Conservation (phyloP, 1,284 basidiomycete species). For the Irpex rosettiformis region DNA sequence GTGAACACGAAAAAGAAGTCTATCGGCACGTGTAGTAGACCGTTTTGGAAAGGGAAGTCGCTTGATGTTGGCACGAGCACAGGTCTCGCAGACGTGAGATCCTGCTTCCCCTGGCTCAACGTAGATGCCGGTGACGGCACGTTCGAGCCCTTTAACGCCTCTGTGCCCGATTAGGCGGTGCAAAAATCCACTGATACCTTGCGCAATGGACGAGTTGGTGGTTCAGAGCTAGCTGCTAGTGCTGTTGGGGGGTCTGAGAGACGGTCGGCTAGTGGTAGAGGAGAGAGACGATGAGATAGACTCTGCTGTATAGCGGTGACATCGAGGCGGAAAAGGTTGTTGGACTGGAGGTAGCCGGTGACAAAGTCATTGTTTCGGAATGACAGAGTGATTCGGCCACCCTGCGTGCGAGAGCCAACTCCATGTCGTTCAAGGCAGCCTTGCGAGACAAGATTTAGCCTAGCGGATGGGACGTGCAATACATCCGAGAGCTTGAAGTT, state of each 20-base stretch:
- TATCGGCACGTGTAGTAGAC: background rate
- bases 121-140: background rate
- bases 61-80: conserved; percentile 1
- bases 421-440: background rate
- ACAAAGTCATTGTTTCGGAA: background rate
- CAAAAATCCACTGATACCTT: background rate
- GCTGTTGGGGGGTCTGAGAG: background rate
- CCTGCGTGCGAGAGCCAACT: background rate
- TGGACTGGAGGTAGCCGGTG: background rate
- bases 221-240: background rate
- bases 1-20: background rate
- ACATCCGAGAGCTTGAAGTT: background rate
- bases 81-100: background rate
- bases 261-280: too few relatives aligned
- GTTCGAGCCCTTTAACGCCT: background rate
- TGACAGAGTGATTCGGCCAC: background rate
- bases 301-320: background rate
- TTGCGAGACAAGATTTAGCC: background rate
- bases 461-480: background rate
- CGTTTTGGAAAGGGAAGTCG: background rate
- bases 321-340: background rate
- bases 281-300: background rate
- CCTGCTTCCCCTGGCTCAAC: background rate
- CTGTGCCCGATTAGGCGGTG: background rate
- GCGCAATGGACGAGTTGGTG: background rate